Percentiles rank a stretch among this genome's conserved stretches.
These are phyloP conservation scores for Viola pubescens DNA, from an alignment of 441 rosid genomes.

Conservation along the genomic window DNA sequence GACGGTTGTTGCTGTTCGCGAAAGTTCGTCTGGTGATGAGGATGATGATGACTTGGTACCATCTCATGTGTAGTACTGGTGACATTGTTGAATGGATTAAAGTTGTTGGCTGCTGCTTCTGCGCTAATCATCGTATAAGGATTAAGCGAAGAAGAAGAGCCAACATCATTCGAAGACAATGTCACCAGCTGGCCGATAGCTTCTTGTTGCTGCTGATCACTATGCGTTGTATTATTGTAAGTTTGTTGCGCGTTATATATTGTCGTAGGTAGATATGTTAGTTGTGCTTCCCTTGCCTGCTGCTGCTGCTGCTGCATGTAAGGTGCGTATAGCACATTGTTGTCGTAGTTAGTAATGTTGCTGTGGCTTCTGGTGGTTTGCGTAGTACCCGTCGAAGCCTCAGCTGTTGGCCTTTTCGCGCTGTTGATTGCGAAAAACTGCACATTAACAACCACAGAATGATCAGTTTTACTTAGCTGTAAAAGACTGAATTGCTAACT, in stretches of 20 bases:
- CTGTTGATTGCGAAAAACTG: conserved; percentile 51
- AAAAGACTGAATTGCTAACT: too few species aligned
- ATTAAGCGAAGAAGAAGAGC: background rate
- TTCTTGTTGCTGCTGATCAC: conserved; percentile 32
- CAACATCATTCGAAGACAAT: conserved; percentile 17
- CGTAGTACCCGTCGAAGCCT: background rate
- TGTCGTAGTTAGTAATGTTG: background rate
- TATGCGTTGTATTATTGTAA: too few species aligned
- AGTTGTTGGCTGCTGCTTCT: background rate
- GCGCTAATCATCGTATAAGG: background rate
- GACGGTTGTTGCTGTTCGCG: background rate
- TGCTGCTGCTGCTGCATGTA: conserved; percentile 7
- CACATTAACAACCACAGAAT: conserved; percentile 5
- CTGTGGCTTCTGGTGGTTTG: background rate
- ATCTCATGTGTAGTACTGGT: background rate
- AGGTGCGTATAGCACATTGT: conserved; percentile 1
- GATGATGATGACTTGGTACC: background rate
- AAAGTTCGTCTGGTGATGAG: background rate
- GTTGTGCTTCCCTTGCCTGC: conserved; percentile 44
- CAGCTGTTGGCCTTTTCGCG: conserved; percentile 7
- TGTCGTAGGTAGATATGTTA: conserved; percentile 15
- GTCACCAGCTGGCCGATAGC: conserved; percentile 15
- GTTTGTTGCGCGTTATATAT: too few species aligned
- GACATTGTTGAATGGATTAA: background rate
- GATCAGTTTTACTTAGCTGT: too few species aligned